These are phyloP conservation scores for Trichoderma sp. DNA, from an alignment of 2,329 filamentous ascomycete genomes.

Conservation along the genomic window DNA sequence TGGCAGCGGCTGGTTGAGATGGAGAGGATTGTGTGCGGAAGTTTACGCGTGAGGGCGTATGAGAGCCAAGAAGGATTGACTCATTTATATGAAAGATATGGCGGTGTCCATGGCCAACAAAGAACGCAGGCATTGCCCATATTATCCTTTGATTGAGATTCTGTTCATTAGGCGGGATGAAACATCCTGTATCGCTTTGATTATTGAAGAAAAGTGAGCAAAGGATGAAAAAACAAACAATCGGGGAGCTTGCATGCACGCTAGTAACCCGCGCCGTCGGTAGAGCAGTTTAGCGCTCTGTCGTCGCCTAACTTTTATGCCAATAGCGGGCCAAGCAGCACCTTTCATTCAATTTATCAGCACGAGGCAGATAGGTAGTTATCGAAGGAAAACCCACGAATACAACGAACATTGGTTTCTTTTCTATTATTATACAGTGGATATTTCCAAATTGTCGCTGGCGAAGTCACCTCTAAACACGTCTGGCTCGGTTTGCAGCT, in stretches of 20 bases:
- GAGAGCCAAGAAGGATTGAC: background rate
- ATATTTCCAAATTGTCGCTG: slow-evolving; percentile 26
- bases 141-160: background rate
- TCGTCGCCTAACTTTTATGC: background rate
- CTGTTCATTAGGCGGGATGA: background rate
- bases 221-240: background rate
- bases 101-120: background rate
- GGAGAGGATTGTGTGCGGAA: background rate
- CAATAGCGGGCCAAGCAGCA: background rate
- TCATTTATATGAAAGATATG: background rate
- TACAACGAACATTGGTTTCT: background rate
- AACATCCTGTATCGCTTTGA: background rate
- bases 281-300: background rate
- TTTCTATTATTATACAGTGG: background rate
- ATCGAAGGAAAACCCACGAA: background rate
- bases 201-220: background rate
- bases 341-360: background rate
- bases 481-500: slow-evolving; percentile 28
- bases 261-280: background rate
- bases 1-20: background rate
- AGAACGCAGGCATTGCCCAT: background rate
- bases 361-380: background rate
- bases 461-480: slow-evolving; percentile 30
- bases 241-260: background rate
- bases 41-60: background rate